Evolutionary conservation across 176 grass and related monocot species (phyloP).

Genomic region (Phyllostachys edulis): DNA sequence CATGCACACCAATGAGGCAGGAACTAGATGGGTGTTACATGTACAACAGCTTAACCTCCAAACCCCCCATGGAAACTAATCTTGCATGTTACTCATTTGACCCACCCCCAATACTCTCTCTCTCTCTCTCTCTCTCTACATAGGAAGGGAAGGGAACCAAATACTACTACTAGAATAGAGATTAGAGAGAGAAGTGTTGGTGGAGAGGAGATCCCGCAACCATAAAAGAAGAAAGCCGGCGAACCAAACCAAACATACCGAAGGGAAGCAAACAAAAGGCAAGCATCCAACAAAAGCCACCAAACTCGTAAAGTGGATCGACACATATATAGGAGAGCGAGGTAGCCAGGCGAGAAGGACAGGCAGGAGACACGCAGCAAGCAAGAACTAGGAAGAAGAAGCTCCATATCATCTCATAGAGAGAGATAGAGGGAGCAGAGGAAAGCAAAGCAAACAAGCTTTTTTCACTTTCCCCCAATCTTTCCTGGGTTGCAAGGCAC

Average conservation of each 20-base stretch:
- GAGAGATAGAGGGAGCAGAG: background rate
- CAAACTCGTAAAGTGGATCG: slow-evolving; percentile 45
- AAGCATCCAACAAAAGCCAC: slow-evolving; percentile 32
- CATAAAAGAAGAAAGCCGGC: slow-evolving; percentile 63
- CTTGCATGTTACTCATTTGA: slow-evolving; percentile 77
- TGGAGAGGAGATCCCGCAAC: slow-evolving; percentile 36
- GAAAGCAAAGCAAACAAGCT: slow-evolving; percentile 20
- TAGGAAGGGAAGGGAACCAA: slow-evolving; percentile 24
- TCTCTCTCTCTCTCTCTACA: background rate
- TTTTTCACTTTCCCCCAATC: background rate
- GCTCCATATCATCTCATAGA: slow-evolving; percentile 11
- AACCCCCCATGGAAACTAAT: slow-evolving; percentile 34
- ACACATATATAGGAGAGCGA: slow-evolving; percentile 37
- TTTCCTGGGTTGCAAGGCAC: slow-evolving; percentile 33
- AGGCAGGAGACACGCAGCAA: background rate
- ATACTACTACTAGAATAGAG: slow-evolving; percentile 6
- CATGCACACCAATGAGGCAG: slow-evolving; percentile 4
- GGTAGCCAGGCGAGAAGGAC: slow-evolving; percentile 44
- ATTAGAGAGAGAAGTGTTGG: slow-evolving; percentile 32
- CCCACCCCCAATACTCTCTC: slow-evolving; percentile 12
- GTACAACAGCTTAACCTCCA: slow-evolving; percentile 42
- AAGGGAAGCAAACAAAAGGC: slow-evolving; percentile 49
- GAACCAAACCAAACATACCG: slow-evolving; percentile 61
- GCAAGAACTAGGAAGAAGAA: slow-evolving; percentile 17
- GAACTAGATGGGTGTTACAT: background rate